phyloP scores from a whole-genome alignment of 768 basidiomycete genomes.

The Tricholoma sp. region DNA sequence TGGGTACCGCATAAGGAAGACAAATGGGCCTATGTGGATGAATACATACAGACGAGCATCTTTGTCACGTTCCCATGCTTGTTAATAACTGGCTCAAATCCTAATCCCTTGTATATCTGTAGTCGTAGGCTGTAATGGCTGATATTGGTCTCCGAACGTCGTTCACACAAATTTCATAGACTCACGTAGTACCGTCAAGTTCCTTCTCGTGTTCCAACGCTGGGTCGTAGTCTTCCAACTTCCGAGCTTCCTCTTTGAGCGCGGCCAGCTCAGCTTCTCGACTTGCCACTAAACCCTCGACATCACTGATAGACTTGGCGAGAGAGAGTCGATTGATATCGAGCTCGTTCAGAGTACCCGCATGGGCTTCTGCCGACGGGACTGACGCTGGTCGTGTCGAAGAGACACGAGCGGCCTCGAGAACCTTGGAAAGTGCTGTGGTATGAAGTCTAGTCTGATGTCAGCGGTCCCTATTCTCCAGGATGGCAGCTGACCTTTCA shows the following conservation, averaged over 20 bases:
- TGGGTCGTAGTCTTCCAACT: conserved; percentile 65
- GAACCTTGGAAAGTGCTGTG: conserved; percentile 54
- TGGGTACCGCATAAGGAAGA: neutral
- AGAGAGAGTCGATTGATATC: conserved; percentile 60
- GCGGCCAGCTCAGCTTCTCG: conserved; percentile 67
- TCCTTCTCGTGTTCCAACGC: conserved; percentile 66
- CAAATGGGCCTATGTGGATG: neutral
- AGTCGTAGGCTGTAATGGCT: conserved; percentile 49
- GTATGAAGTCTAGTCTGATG: neutral
- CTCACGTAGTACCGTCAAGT: conserved; percentile 65
- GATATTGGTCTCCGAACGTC: neutral
- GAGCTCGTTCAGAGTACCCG: conserved; percentile 55
- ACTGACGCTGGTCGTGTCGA: conserved; percentile 65
- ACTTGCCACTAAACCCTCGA: conserved; percentile 56
- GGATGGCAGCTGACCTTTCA: conserved; percentile 45
- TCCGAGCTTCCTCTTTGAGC: conserved; percentile 58
- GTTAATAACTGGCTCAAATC: conserved; percentile 62
- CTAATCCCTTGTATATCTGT: conserved; percentile 63
- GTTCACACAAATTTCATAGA: neutral
- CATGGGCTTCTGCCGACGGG: conserved; percentile 62
- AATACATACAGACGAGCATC: conserved; percentile 63
- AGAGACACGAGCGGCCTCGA: conserved; percentile 68
- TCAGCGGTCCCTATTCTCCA: neutral
- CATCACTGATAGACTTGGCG: conserved; percentile 70
- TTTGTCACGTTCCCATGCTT: conserved; percentile 46